Evolutionary conservation across 225 moss, liverwort and hornwort species (phyloP).

Genomic region (Pseudoscleropodium purum): DNA sequence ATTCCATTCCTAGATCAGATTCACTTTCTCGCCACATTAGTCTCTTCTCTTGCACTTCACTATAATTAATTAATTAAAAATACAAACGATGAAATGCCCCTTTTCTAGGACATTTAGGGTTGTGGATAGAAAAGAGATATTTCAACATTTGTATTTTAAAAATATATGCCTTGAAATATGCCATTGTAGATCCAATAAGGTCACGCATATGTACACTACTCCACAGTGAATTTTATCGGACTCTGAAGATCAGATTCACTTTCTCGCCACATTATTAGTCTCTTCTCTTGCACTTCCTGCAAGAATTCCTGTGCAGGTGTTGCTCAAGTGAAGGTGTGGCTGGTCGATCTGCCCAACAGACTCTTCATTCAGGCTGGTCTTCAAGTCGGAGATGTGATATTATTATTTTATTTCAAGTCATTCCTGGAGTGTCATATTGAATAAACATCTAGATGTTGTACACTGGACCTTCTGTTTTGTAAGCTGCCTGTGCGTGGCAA

Average conservation of each 20-base stretch:
- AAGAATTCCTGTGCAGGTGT: neutral
- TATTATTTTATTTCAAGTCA: too few species aligned
- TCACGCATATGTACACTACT: constrained; percentile 2
- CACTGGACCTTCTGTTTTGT: too few species aligned
- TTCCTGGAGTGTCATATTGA: neutral
- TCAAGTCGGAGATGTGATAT: neutral
- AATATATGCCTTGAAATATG: neutral
- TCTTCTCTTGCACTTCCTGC: neutral
- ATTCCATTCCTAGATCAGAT: neutral
- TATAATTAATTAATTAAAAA: too few species aligned
- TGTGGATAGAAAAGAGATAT: too few species aligned
- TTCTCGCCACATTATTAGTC: too few species aligned
- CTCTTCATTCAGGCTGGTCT: neutral
- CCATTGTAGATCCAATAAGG: neutral
- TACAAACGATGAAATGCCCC: too few species aligned
- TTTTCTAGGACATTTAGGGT: too few species aligned
- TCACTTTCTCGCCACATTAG: too few species aligned
- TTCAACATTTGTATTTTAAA: too few species aligned
- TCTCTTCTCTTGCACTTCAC: too few species aligned
- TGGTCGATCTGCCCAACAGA: neutral
- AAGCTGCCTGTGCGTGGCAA: neutral
- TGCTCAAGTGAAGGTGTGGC: neutral
- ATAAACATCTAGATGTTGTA: neutral
- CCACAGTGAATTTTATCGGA: neutral
- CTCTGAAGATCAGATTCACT: neutral